Evolutionary conservation across 768 basidiomycete genomes (phyloP).

Genomic region (Macrolepiota albuminosa): DNA sequence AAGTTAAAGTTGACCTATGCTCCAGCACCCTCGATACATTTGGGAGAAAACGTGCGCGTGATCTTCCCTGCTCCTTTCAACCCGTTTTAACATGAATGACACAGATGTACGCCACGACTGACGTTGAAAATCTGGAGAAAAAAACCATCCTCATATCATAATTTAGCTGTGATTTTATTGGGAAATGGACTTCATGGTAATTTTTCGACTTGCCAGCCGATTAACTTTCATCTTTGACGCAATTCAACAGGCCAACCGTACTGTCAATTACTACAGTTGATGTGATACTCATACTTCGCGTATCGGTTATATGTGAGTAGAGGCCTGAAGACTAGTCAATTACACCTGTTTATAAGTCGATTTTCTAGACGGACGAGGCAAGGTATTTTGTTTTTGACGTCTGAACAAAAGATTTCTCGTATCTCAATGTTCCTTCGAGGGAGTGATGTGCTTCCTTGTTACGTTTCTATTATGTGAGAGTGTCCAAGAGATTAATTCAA

Average conservation of each 20-base stretch:
- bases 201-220: neutral
- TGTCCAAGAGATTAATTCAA: neutral
- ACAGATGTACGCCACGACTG: neutral
- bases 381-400: neutral
- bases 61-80: neutral
- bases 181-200: neutral
- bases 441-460: neutral
- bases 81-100: neutral
- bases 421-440: neutral
- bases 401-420: neutral
- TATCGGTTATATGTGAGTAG: neutral
- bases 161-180: neutral
- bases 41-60: neutral
- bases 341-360: neutral
- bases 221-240: neutral
- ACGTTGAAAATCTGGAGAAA: neutral
- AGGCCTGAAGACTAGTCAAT: neutral
- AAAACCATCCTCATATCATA: neutral
- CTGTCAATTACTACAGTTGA: neutral
- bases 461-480: neutral
- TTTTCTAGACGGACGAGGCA: neutral
- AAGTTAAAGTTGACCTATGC: neutral
- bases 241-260: neutral
- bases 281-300: slow-evolving; percentile 2
- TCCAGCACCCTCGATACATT: neutral